Conservation (phyloP, 139 green algal species). For the Chlamydomonas asymmetrica region DNA sequence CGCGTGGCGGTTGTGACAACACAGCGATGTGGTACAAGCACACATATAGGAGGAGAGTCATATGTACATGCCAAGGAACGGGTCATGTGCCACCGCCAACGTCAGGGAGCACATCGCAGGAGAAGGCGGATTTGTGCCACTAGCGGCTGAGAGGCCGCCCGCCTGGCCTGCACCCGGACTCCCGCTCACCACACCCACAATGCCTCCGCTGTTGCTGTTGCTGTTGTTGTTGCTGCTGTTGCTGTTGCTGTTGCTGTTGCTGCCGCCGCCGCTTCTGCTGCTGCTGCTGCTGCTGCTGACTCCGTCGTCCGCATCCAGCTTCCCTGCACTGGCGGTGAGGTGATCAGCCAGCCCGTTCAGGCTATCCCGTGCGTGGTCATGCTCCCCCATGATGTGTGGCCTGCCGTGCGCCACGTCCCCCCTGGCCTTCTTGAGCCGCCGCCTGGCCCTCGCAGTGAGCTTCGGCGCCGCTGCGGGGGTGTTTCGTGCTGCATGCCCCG, state of each 20-base stretch:
- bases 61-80: no score
- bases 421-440: background rate
- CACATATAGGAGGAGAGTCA: no score
- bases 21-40: no score
- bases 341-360: background rate
- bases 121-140: no score
- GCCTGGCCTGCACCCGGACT: no score
- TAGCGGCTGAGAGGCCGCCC: no score
- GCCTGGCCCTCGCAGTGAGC: background rate
- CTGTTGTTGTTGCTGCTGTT: background rate
- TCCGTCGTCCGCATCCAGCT: background rate
- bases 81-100: no score
- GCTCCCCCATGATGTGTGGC: background rate
- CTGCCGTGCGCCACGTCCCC: background rate
- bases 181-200: no score
- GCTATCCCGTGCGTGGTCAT: background rate
- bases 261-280: constrained; percentile 15
- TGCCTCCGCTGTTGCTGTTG: background rate
- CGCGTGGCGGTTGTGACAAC: no score
- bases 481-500: no score
- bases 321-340: background rate
- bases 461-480: no score
- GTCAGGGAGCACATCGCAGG: no score
- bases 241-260: constrained; percentile 6
- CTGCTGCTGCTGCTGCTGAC: background rate